These are phyloP conservation scores for Wickerhamomyces queroliae DNA, from an alignment of 805 yeast genomes.

Conservation along the genomic window DNA sequence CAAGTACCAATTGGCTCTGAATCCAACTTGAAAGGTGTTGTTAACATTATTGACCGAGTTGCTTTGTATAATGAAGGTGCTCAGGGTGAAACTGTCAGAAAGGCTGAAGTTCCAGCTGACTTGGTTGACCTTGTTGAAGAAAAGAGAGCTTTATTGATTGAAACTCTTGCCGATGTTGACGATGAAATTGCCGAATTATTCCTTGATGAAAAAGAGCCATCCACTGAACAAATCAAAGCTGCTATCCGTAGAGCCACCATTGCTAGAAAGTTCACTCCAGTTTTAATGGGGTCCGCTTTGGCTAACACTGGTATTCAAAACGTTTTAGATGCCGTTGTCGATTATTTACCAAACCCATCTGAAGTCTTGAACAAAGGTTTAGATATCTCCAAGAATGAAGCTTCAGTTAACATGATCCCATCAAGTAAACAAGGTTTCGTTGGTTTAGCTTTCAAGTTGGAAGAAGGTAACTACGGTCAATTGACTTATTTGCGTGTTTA, in stretches of 20 bases:
- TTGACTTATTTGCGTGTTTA: slow-evolving; percentile 94
- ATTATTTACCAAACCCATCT: slow-evolving; percentile 92
- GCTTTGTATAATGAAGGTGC: slow-evolving; percentile 85
- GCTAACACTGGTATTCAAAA: slow-evolving; percentile 96
- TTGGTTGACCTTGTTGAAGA: slow-evolving; percentile 81
- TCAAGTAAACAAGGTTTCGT: slow-evolving; percentile 76
- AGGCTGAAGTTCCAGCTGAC: slow-evolving; percentile 69
- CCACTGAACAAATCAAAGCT: slow-evolving; percentile 71
- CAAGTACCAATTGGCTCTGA: slow-evolving; percentile 98
- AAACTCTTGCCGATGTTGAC: slow-evolving; percentile 95
- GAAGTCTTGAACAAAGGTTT: slow-evolving; percentile 89
- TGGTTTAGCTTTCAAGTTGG: slow-evolving; percentile 97
- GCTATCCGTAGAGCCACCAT: slow-evolving; percentile 96
- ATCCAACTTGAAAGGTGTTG: slow-evolving; percentile 77
- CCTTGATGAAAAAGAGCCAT: slow-evolving; percentile 86
- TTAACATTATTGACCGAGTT: slow-evolving; percentile 82
- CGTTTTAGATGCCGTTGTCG: slow-evolving; percentile 92
- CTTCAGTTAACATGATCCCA: slow-evolving; percentile 70
- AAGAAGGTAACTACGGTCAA: slow-evolving; percentile 98
- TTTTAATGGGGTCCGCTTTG: slow-evolving; percentile 97
- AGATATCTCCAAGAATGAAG: slow-evolving; percentile 60
- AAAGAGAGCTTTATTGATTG: slow-evolving; percentile 79
- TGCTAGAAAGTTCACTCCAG: slow-evolving; percentile 96
- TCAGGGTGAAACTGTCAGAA: slow-evolving; percentile 80
- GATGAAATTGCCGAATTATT: slow-evolving; percentile 94